Evolutionary conservation across 2,329 filamentous ascomycete genomes (phyloP).

Genomic region (Calycina herbarum): DNA sequence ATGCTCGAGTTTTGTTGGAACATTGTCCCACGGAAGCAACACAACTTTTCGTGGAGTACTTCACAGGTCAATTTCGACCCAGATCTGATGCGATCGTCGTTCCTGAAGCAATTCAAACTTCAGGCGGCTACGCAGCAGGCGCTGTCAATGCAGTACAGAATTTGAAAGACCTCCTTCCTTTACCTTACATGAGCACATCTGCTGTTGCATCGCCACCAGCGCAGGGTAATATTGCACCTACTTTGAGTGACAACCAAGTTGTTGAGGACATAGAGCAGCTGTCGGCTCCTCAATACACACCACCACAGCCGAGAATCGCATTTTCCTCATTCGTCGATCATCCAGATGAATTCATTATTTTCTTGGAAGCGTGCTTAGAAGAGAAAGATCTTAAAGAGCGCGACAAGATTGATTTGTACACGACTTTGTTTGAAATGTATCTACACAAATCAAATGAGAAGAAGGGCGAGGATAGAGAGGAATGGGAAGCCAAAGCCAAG

Average conservation of each 20-base stretch:
- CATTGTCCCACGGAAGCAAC: constrained; percentile 83
- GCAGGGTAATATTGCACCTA: constrained; percentile 50
- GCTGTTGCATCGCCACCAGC: constrained; percentile 54
- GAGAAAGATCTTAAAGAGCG: constrained; percentile 69
- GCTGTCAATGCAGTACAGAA: constrained; percentile 82
- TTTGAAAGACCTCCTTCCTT: constrained; percentile 75
- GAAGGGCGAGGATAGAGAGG: constrained; percentile 67
- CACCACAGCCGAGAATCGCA: constrained; percentile 81
- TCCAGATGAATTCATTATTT: constrained; percentile 84
- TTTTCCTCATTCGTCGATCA: constrained; percentile 98
- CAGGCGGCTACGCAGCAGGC: constrained; percentile 38
- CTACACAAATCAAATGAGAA: constrained; percentile 81
- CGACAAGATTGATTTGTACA: constrained; percentile 85
- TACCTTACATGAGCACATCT: constrained; percentile 79
- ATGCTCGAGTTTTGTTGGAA: constrained; percentile 85
- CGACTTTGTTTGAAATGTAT: constrained; percentile 97
- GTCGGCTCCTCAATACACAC: constrained; percentile 62
- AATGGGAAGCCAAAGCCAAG: constrained; percentile 91
- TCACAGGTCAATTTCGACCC: constrained; percentile 79
- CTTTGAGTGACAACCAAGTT: constrained; percentile 54
- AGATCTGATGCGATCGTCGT: constrained; percentile 51
- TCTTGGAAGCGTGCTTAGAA: constrained; percentile 83
- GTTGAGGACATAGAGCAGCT: constrained; percentile 45
- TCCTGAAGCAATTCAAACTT: constrained; percentile 23
- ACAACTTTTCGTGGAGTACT: constrained; percentile 89